Evolutionary conservation across 192 early-diverging fungal genomes (phyloP).

Genomic region (Powellomyces hirtus): DNA sequence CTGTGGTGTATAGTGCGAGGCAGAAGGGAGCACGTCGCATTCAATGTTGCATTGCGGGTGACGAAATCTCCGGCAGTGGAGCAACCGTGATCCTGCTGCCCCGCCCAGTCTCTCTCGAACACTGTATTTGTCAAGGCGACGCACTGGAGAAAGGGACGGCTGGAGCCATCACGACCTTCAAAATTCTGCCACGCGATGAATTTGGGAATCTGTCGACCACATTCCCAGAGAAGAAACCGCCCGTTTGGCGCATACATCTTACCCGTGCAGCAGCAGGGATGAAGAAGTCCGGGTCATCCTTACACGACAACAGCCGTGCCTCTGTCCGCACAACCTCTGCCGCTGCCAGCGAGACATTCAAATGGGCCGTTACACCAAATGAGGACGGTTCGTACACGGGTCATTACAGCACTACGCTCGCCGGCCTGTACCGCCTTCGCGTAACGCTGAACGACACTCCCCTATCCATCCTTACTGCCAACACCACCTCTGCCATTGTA

Average conservation of each 20-base stretch:
- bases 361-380: not conserved
- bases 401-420: not conserved
- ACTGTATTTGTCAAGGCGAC: not conserved
- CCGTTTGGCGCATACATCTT: not conserved
- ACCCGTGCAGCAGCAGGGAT: too few species aligned
- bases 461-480: not conserved
- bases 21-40: too few species aligned
- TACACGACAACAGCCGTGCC: too few species aligned
- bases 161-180: not conserved
- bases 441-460: not conserved
- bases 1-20: too few species aligned
- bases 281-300: too few species aligned
- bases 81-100: not conserved
- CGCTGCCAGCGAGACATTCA: not conserved
- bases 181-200: not conserved
- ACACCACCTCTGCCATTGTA: not conserved
- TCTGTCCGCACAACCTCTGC: not conserved
- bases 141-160: not conserved
- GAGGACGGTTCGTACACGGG: not conserved
- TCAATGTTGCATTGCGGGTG: too few species aligned
- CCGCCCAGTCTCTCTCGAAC: not conserved
- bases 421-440: not conserved
- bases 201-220: not conserved
- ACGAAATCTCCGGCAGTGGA: too few species aligned
- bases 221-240: not conserved